Evolutionary conservation across 352 stramenopile species (phyloP).

Genomic region (Globisporangium nagaii): DNA sequence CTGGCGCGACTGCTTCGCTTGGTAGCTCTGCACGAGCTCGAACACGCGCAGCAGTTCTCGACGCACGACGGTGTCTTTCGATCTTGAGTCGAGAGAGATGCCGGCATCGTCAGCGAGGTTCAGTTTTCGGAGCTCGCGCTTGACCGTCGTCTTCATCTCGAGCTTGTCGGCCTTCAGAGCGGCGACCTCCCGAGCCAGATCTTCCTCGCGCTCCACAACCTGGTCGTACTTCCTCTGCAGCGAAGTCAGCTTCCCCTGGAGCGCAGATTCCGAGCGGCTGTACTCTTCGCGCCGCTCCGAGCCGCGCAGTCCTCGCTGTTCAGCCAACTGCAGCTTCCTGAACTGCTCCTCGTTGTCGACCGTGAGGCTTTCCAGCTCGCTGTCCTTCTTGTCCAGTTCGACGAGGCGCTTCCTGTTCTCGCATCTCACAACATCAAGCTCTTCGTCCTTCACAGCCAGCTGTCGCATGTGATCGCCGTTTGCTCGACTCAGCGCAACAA

Average conservation of each 20-base stretch:
- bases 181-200: constrained; percentile 28
- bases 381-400: constrained; percentile 13
- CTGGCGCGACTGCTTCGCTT: constrained; percentile 38
- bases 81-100: constrained; percentile 4
- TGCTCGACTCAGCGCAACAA: constrained; percentile 15
- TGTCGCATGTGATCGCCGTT: constrained; percentile 18
- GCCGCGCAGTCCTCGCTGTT: constrained; percentile 9
- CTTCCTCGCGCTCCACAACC: constrained; percentile 22
- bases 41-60: constrained; percentile 27
- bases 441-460: constrained; percentile 20
- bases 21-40: constrained; percentile 30
- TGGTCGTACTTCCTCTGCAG: constrained; percentile 27
- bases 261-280: constrained; percentile 7
- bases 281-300: constrained; percentile 14
- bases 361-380: constrained; percentile 16
- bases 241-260: constrained; percentile 12
- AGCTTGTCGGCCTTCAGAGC: constrained; percentile 32
- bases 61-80: constrained; percentile 17
- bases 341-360: constrained; percentile 22
- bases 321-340: constrained; percentile 20
- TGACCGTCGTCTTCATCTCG: constrained; percentile 25
- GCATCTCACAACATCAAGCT: constrained; percentile 18
- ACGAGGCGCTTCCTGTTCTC: constrained; percentile 14
- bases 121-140: constrained; percentile 36
- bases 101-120: constrained; percentile 24